Base-by-base conservation (phyloP, 2,329 filamentous ascomycete species). In the Emericellopsis cladophorae region DNA sequence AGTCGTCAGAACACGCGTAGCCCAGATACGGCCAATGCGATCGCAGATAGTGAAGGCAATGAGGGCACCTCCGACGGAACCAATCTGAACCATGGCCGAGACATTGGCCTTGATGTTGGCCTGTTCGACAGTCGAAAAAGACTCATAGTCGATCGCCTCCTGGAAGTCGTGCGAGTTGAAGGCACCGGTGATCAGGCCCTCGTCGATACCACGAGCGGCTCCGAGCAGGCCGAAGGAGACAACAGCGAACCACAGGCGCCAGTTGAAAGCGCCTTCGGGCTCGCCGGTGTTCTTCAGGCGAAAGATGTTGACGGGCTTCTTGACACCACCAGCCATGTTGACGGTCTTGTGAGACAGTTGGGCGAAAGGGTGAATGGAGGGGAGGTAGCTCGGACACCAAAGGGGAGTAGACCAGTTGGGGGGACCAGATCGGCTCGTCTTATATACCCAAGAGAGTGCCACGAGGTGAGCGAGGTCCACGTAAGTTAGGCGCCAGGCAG, bases 31-130 rank as follows among this genome's bases (percentile, higher is more conserved):
- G n/a, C 75, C 76, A 45, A 79, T 71, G 35, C 67, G 67, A 49
- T 79, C 74, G 45, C 72, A 77, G 21, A 78, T 55, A 16, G 76
- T 18, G 52, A 78, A 78, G 33, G 74, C 73, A 47, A 74, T 76
- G 26, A 85, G 65, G 24, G 82, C 80, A 35, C 84, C 84, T 4
- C 67, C 77, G 24, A 89, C 81, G 21, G 76, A 83, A 21, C 84
- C 84, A 51, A 88, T 76, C 59, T 88, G 84, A 0, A 89, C 84
- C 84, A 89, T 89, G 37, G 81, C 74, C 2, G 82, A 81, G 42
- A 89, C 81, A 57, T 89, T 89, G 49, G 73, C 78, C 59, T 83
- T 78, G 61, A 81, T 79, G 55, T 84, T 78, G 45, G 81, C 78
- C 53, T 72, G 65, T 37, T 74, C 67, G 4, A 68, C 62, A 0